A percentile compares a stretch with the other conserved stretches of the same genome.
Evolutionary conservation across 805 yeast species (phyloP).

Genomic region (Starmera amethionina): DNA sequence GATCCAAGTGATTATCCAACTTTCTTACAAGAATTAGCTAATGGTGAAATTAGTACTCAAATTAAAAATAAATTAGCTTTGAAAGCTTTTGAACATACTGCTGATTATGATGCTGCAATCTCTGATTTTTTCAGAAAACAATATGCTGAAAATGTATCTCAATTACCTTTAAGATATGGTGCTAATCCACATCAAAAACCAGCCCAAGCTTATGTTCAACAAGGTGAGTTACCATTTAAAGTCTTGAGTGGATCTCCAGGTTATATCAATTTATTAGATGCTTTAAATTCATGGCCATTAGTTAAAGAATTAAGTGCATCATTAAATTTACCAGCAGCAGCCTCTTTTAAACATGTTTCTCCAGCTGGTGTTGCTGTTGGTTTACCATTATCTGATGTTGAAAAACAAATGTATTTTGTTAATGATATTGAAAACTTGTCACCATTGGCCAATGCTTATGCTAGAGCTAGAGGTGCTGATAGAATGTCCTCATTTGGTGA

Average conservation of each 20-base stretch:
- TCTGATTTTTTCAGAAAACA: constrained; percentile 96
- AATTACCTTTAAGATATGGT: constrained; percentile 94
- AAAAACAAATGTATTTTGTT: constrained; percentile 93
- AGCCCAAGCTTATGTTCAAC: constrained; percentile 87
- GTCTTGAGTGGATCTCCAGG: constrained; percentile 95
- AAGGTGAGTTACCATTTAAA: constrained; percentile 87
- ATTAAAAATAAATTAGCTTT: constrained; percentile 80
- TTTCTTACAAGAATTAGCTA: constrained; percentile 67
- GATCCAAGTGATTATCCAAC: constrained; percentile 91
- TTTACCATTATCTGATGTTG: constrained; percentile 80
- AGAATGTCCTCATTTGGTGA: constrained; percentile 99
- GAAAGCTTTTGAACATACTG: constrained; percentile 97
- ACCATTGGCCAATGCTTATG: constrained; percentile 95
- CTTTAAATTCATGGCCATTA: constrained; percentile 96
- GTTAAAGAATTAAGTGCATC: constrained; percentile 95
- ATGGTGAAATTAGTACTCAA: constrained; percentile 61
- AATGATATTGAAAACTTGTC: constrained; percentile 90
- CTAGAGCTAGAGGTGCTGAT: constrained; percentile 99
- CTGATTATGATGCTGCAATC: constrained; percentile 93
- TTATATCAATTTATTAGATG: constrained; percentile 92
- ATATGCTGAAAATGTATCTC: constrained; percentile 82
- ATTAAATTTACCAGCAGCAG: constrained; percentile 94
- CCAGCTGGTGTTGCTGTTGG: constrained; percentile 99
- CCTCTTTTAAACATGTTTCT: constrained; percentile 96
- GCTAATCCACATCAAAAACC: constrained; percentile 99